Evolutionary conservation across 1,284 basidiomycete genomes (phyloP).

Genomic region (Kwoniella shivajii): DNA sequence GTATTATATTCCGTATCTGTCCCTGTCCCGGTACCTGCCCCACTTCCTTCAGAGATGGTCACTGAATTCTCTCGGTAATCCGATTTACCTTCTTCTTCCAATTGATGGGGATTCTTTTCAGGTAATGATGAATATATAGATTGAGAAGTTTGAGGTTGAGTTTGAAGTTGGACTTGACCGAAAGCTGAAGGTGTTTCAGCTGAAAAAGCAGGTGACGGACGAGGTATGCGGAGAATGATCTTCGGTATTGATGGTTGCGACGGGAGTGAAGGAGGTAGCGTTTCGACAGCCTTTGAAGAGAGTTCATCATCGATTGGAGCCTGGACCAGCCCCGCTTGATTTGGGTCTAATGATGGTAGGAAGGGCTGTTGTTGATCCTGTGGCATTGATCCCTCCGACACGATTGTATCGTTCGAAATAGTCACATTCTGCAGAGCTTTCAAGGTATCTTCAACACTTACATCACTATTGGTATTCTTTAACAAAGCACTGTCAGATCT

Average conservation of each 20-base stretch:
- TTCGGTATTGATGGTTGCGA: conserved; percentile 13
- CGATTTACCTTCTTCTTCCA: neutral
- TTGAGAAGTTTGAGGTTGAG: neutral
- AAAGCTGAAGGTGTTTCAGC: neutral
- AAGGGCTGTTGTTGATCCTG: too few species aligned
- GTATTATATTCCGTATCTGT: conserved; percentile 20
- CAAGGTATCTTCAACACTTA: neutral
- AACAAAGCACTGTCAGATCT: neutral
- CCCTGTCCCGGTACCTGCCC: too few species aligned
- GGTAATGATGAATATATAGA: conserved; percentile 6
- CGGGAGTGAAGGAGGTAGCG: neutral
- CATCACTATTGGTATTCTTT: neutral
- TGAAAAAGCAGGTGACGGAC: conserved; percentile 4
- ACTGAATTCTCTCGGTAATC: conserved; percentile 23
- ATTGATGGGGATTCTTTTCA: neutral
- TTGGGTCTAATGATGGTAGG: too few species aligned
- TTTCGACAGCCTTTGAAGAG: too few species aligned
- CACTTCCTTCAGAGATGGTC: conserved; percentile 7
- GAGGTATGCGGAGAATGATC: conserved; percentile 31
- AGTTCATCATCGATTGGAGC: too few species aligned
- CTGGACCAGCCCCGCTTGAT: too few species aligned
- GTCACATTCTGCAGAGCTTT: neutral
- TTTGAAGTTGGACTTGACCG: neutral
- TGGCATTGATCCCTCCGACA: too few species aligned
- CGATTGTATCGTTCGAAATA: neutral